Evolutionary conservation across 495 filamentous ascomycete species (phyloP).

Genomic region (Bacidia rubella): DNA sequence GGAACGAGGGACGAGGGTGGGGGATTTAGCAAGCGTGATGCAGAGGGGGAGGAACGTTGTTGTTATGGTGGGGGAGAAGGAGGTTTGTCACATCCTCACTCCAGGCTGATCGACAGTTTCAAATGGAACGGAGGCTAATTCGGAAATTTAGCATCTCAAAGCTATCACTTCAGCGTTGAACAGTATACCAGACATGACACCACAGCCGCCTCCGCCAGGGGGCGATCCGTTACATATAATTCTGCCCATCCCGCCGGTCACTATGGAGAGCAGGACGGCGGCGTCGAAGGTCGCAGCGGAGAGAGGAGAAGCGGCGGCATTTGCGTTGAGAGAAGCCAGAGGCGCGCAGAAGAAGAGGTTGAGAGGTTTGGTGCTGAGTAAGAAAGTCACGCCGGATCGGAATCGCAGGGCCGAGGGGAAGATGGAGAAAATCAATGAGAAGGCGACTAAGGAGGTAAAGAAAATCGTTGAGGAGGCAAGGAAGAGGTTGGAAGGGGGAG

Average conservation of each 20-base stretch:
- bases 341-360: constrained; percentile 16
- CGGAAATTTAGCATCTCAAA: constrained; percentile 14
- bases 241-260: constrained; percentile 14
- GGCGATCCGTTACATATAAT: constrained; percentile 13
- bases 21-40: constrained; percentile 13
- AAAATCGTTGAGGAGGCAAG: constrained; percentile 14
- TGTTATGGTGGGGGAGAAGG: not conserved
- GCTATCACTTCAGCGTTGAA: constrained; percentile 9
- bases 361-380: constrained; percentile 19
- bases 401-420: constrained; percentile 15
- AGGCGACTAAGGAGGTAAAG: constrained; percentile 10
- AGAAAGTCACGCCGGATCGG: constrained; percentile 14
- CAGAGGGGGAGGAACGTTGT: constrained; percentile 6
- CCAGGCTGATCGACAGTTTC: too few relatives aligned
- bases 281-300: constrained; percentile 13
- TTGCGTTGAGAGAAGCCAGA: constrained; percentile 18
- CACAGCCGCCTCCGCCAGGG: constrained; percentile 7
- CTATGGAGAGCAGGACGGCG: constrained; percentile 43
- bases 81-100: constrained; percentile 14
- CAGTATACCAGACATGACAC: not conserved
- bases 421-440: constrained; percentile 19
- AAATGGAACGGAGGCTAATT: too few relatives aligned
- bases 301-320: constrained; percentile 11
- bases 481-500: constrained; percentile 21
- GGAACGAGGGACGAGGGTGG: constrained; percentile 1